Evolutionary conservation across 116 monocot species (phyloP).

Genomic region (Iris pallida): DNA sequence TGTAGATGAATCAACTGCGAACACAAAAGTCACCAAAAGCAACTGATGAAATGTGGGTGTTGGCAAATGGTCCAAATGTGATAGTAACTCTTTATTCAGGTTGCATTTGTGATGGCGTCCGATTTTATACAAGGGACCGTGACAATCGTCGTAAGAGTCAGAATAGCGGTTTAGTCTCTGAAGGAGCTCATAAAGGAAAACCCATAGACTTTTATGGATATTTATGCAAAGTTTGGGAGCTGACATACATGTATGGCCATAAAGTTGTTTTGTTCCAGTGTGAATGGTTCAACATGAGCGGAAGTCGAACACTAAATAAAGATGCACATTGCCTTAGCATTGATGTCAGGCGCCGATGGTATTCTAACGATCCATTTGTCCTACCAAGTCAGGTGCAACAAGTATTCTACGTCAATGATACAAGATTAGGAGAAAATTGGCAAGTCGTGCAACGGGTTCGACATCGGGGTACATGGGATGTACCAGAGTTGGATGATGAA

Average conservation of each 20-base stretch:
- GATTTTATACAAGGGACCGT: neutral
- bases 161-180: too few relatives aligned
- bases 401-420: neutral
- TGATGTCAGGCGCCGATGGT: neutral
- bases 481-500: neutral
- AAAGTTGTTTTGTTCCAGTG: too few relatives aligned
- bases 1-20: neutral
- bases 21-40: neutral
- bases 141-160: too few relatives aligned
- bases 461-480: neutral
- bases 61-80: neutral
- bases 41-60: neutral
- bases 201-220: neutral
- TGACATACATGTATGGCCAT: neutral
- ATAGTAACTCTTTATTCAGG: neutral
- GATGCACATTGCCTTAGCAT: neutral
- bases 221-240: neutral
- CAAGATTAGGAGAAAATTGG: neutral
- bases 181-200: neutral
- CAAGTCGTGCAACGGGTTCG: neutral
- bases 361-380: neutral
- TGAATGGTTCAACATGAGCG: neutral
- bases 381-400: neutral
- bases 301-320: neutral
- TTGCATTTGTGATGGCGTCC: neutral